Conservation (phyloP, 1,284 basidiomycete genomes). For the Coniophora puteana region DNA sequence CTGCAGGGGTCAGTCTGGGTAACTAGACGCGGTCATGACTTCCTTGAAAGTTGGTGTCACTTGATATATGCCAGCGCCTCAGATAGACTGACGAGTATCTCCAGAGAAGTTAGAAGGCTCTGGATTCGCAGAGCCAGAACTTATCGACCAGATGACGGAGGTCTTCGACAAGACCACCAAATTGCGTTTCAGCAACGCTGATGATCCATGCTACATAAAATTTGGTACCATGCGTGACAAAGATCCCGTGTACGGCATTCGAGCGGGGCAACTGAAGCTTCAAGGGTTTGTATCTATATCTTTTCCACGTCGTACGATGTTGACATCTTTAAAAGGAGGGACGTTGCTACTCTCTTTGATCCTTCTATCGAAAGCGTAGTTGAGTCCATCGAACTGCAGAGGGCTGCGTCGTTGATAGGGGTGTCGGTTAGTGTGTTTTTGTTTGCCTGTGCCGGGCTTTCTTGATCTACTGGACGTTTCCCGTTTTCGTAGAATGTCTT, state of each 20-base stretch:
- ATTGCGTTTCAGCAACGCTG: neutral
- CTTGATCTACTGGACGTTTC: slow-evolving; percentile 3
- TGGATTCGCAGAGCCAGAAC: slow-evolving; percentile 24
- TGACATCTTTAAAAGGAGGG: slow-evolving; percentile 22
- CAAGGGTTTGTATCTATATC: slow-evolving; percentile 33
- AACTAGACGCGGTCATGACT: slow-evolving; percentile 33
- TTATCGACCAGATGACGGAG: slow-evolving; percentile 40
- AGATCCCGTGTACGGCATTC: slow-evolving; percentile 40
- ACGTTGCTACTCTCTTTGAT: slow-evolving; percentile 42
- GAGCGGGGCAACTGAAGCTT: slow-evolving; percentile 42
- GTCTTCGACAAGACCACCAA: slow-evolving; percentile 47
- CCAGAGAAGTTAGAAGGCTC: slow-evolving; percentile 28
- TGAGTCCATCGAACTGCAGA: slow-evolving; percentile 34
- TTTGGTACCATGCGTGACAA: slow-evolving; percentile 43
- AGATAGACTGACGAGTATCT: slow-evolving; percentile 16
- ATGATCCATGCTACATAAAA: slow-evolving; percentile 1
- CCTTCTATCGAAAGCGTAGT: slow-evolving; percentile 42
- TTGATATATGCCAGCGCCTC: slow-evolving; percentile 7
- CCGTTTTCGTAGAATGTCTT: slow-evolving; percentile 26
- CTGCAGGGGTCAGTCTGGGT: slow-evolving; percentile 39
- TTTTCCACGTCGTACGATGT: neutral
- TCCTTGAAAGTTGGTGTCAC: slow-evolving; percentile 28
- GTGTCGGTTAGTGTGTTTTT: slow-evolving; percentile 27
- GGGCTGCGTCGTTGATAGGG: slow-evolving; percentile 23
- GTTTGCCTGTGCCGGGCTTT: neutral